These are phyloP conservation scores for Catenaria anguillulae DNA, from an alignment of 371 early-diverging fungal genomes.

Conservation along the genomic window DNA sequence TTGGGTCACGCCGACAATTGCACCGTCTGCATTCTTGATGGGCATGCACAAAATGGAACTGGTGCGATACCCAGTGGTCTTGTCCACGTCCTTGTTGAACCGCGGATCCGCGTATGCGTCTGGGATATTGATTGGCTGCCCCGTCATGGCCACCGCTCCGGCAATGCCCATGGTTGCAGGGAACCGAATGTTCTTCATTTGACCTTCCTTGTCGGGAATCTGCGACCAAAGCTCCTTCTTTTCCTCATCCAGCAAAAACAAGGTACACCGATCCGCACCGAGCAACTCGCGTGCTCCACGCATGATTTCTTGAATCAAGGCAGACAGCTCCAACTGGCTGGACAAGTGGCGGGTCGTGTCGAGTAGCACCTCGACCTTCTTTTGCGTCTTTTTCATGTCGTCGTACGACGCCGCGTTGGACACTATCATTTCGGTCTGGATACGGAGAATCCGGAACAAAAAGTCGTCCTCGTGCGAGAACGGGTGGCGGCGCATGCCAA, in stretches of 20 bases:
- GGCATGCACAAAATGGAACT: slow-evolving; percentile 37
- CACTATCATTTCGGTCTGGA: slow-evolving; percentile 19
- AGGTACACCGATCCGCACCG: slow-evolving; percentile 26
- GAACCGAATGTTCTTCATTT: slow-evolving; percentile 26
- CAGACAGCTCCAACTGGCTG: slow-evolving; percentile 19
- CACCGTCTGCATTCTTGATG: slow-evolving; percentile 18
- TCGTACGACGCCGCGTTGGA: slow-evolving; percentile 22
- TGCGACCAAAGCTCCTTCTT: slow-evolving; percentile 30
- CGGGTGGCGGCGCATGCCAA: no score
- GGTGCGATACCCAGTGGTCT: slow-evolving; percentile 30
- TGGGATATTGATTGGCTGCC: slow-evolving; percentile 27
- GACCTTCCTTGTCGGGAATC: slow-evolving; percentile 21
- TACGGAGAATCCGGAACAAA: slow-evolving; percentile 16
- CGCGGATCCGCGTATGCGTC: slow-evolving; percentile 32
- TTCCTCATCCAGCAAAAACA: slow-evolving; percentile 29
- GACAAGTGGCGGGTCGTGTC: slow-evolving; percentile 25
- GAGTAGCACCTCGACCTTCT: slow-evolving; percentile 28
- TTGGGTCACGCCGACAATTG: slow-evolving; percentile 32
- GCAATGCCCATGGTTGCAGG: slow-evolving; percentile 30
- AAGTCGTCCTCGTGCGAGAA: slow-evolving; percentile 17
- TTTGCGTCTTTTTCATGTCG: slow-evolving; percentile 22
- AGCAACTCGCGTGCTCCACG: slow-evolving; percentile 29
- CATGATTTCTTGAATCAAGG: slow-evolving; percentile 27
- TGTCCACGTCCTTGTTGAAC: slow-evolving; percentile 29
- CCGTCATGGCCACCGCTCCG: slow-evolving; percentile 25